Conservation (phyloP, 2,329 filamentous ascomycete genomes). For the Scytalidium lignicola region DNA sequence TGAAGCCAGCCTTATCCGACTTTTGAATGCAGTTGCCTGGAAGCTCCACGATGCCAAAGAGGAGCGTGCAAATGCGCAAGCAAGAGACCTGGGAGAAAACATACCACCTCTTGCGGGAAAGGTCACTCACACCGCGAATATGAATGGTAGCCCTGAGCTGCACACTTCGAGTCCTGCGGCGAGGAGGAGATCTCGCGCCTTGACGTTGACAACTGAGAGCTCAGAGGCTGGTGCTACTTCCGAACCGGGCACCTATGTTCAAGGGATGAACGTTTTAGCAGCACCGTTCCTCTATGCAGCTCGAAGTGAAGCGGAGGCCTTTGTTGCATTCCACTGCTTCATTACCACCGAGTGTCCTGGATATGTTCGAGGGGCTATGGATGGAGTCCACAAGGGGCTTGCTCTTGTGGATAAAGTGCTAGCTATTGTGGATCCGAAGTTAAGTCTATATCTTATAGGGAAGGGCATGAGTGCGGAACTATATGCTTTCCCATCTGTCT, state of each 20-base stretch:
- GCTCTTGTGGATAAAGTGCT: conserved; percentile 89
- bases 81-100: not conserved
- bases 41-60: conserved; percentile 75
- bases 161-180: conserved; percentile 20
- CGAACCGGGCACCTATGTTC: conserved; percentile 84
- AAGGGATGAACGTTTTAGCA: conserved; percentile 97
- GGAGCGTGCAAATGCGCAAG: conserved; percentile 15
- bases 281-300: conserved; percentile 95
- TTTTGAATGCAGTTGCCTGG: conserved; percentile 95
- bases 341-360: conserved; percentile 85
- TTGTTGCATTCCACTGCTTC: conserved; percentile 82
- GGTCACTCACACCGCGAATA: conserved; percentile 17
- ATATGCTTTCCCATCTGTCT: conserved; percentile 91
- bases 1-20: conserved; percentile 87
- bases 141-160: conserved; percentile 24
- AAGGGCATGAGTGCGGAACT: conserved; percentile 90
- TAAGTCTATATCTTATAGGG: conserved; percentile 76
- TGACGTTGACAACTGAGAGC: conserved; percentile 58
- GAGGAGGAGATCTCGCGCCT: conserved; percentile 44
- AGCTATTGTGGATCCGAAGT: conserved; percentile 82
- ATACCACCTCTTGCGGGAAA: conserved; percentile 2
- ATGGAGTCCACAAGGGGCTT: conserved; percentile 89
- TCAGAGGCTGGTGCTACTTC: conserved; percentile 50
- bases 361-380: conserved; percentile 94
- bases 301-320: conserved; percentile 90